phyloP scores from a whole-genome alignment of 2,329 filamentous ascomycete genomes.

The Scedosporium dehoogii region DNA sequence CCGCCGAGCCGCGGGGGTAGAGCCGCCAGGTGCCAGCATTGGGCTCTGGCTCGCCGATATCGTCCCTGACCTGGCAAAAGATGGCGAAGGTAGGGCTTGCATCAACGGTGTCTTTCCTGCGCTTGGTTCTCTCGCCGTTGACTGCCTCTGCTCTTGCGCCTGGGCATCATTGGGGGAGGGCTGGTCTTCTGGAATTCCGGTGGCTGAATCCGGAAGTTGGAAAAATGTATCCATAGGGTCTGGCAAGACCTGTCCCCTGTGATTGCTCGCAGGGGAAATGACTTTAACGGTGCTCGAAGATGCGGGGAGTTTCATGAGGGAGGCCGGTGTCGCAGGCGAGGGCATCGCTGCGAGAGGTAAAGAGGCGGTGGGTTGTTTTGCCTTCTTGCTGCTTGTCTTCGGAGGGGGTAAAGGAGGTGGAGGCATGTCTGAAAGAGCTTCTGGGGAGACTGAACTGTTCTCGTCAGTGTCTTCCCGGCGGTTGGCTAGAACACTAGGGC shows the following conservation, averaged over 20 bases:
- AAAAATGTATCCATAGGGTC: slow-evolving; percentile 21
- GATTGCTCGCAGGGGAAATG: neutral
- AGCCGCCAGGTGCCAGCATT: slow-evolving; percentile 44
- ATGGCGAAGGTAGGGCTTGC: slow-evolving; percentile 38
- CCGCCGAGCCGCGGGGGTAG: slow-evolving; percentile 34
- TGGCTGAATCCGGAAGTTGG: slow-evolving; percentile 63
- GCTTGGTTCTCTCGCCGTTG: slow-evolving; percentile 24
- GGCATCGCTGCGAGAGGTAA: slow-evolving; percentile 10
- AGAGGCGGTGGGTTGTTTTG: slow-evolving; percentile 10
- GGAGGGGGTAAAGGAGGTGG: slow-evolving; percentile 58
- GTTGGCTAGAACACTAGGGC: slow-evolving; percentile 16
- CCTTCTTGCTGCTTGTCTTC: slow-evolving; percentile 28
- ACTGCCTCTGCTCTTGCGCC: slow-evolving; percentile 29
- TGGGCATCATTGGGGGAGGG: slow-evolving; percentile 41
- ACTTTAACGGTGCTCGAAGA: slow-evolving; percentile 11
- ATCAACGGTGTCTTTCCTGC: slow-evolving; percentile 41
- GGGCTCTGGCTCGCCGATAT: slow-evolving; percentile 57
- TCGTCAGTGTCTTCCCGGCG: slow-evolving; percentile 48
- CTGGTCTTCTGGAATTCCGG: slow-evolving; percentile 24
- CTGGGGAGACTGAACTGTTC: slow-evolving; percentile 55
- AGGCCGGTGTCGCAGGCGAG: slow-evolving; percentile 70
- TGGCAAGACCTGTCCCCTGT: neutral
- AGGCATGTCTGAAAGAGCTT: slow-evolving; percentile 55
- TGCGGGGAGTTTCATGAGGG: slow-evolving; percentile 66
- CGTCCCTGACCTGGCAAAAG: slow-evolving; percentile 28